Conservation (phyloP, 257 asterid genomes). For the Penstemon davidsonii region DNA sequence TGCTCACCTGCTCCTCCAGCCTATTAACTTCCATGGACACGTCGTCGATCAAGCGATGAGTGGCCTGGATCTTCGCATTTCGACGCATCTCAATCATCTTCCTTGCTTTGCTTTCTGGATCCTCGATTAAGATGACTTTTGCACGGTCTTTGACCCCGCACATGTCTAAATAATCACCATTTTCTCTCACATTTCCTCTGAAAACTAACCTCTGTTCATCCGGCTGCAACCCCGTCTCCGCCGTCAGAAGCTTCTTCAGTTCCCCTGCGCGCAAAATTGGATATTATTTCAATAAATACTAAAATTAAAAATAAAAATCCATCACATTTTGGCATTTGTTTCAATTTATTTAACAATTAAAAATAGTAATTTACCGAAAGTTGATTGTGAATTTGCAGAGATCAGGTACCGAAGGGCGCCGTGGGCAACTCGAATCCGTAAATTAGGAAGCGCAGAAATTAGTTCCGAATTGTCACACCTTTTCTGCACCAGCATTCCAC, state of each 20-base stretch:
- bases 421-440: slow-evolving; percentile 49
- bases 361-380: slow-evolving; percentile 44
- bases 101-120: slow-evolving; percentile 54
- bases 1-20: slow-evolving; percentile 64
- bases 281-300: neutral
- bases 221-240: slow-evolving; percentile 57
- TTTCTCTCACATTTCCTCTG: slow-evolving; percentile 62
- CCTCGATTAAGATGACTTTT: slow-evolving; percentile 53
- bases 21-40: slow-evolving; percentile 49
- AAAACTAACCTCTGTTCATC: slow-evolving; percentile 58
- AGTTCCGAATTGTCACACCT: slow-evolving; percentile 35
- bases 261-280: slow-evolving; percentile 43
- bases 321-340: neutral
- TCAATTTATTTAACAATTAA: neutral
- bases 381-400: slow-evolving; percentile 48
- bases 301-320: no score
- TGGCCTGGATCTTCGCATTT: slow-evolving; percentile 55
- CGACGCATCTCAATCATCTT: slow-evolving; percentile 49
- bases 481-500: slow-evolving; percentile 78
- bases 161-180: slow-evolving; percentile 57
- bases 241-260: slow-evolving; percentile 57
- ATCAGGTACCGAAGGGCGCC: slow-evolving; percentile 50
- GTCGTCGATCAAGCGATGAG: slow-evolving; percentile 46
- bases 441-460: slow-evolving; percentile 26
- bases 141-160: slow-evolving; percentile 71